phyloP scores from a whole-genome alignment of 805 yeast species.

The Wickerhamomyces xylosicus region DNA sequence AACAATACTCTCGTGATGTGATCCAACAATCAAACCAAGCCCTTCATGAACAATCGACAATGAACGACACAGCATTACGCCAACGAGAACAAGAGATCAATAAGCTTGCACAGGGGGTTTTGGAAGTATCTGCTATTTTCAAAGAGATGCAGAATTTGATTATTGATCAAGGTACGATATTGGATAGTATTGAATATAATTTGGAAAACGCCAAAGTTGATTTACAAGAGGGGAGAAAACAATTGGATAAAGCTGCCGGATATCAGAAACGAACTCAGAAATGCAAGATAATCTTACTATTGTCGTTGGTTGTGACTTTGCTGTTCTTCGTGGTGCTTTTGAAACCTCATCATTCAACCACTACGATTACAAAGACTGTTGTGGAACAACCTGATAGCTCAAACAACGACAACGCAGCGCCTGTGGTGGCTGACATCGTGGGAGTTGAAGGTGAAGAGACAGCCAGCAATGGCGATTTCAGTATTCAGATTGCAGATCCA shows the following conservation, averaged over 20 bases:
- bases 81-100: constrained; percentile 87
- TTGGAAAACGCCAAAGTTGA: constrained; percentile 70
- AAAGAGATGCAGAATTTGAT: constrained; percentile 87
- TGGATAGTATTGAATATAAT: constrained; percentile 92
- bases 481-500: background rate
- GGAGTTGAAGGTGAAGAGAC: background rate
- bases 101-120: constrained; percentile 84
- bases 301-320: constrained; percentile 62
- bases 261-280: constrained; percentile 87
- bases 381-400: background rate
- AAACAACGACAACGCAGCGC: background rate
- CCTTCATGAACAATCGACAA: constrained; percentile 21
- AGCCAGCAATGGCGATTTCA: background rate
- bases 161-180: constrained; percentile 89
- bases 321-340: constrained; percentile 60
- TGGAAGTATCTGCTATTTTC: constrained; percentile 88
- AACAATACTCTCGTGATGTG: constrained; percentile 42
- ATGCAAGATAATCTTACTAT: constrained; percentile 74
- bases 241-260: constrained; percentile 61
- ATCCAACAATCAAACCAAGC: constrained; percentile 36
- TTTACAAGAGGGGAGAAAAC: constrained; percentile 67
- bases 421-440: background rate
- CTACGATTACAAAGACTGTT: background rate
- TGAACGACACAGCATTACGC: constrained; percentile 35
- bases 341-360: constrained; percentile 34